phyloP scores from a whole-genome alignment of 2,329 filamentous ascomycete species.

The Clonostachys rosea region DNA sequence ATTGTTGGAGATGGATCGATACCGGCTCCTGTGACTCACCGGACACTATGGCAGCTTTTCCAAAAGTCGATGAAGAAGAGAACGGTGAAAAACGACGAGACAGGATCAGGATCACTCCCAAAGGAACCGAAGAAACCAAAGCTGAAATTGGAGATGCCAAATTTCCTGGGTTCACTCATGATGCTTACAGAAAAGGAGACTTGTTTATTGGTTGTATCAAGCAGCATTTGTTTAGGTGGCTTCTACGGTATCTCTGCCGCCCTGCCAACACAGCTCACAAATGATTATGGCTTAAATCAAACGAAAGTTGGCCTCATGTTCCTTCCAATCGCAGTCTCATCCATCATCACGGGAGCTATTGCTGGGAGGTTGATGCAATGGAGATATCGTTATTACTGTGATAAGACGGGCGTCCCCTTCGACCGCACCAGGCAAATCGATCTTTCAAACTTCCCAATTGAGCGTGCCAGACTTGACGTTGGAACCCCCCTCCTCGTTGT shows the following conservation, averaged over 20 bases:
- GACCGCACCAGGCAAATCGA: constrained; percentile 33
- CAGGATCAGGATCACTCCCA: constrained; percentile 16
- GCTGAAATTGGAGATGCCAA: constrained; percentile 30
- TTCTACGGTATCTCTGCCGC: constrained; percentile 42
- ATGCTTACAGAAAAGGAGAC: constrained; percentile 36
- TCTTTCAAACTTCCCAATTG: constrained; percentile 38
- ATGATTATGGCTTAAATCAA: constrained; percentile 56
- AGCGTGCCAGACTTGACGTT: constrained; percentile 37
- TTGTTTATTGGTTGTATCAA: constrained; percentile 36
- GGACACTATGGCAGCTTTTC: constrained; percentile 23
- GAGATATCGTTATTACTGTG: constrained; percentile 60
- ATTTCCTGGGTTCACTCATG: constrained; percentile 30
- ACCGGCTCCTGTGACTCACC: constrained; percentile 28
- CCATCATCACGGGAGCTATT: constrained; percentile 36
- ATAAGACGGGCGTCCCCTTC: constrained; percentile 39
- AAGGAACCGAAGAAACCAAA: constrained; percentile 21
- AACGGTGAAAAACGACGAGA: background rate
- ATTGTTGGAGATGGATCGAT: constrained; percentile 50
- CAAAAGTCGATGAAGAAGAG: constrained; percentile 10
- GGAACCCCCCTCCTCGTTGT: constrained; percentile 43
- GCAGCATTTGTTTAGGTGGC: constrained; percentile 30
- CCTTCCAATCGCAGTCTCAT: constrained; percentile 43
- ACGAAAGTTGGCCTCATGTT: constrained; percentile 48
- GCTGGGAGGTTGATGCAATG: constrained; percentile 57
- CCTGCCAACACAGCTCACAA: constrained; percentile 33